A percentile compares a stretch with the other conserved stretches of the same genome.
These are phyloP conservation scores for Schizothecium vesticola DNA, from an alignment of 495 filamentous ascomycete species.

Conservation along the genomic window DNA sequence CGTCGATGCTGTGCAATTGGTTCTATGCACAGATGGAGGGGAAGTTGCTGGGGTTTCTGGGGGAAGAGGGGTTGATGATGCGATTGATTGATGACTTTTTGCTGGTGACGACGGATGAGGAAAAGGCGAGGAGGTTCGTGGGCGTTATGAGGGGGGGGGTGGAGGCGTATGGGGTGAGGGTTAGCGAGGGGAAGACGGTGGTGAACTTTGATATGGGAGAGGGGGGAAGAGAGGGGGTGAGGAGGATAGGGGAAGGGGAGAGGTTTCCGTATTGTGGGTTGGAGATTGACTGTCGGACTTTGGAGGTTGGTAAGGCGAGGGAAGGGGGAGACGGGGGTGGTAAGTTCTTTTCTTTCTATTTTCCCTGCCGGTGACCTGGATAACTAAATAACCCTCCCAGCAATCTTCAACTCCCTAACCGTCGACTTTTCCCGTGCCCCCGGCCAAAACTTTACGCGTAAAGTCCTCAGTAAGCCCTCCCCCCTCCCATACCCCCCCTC, in stretches of 20 bases:
- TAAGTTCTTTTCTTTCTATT: constrained; percentile 5
- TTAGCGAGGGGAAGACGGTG: constrained; percentile 75
- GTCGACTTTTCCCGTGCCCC: constrained; percentile 66
- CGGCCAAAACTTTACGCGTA: constrained; percentile 71
- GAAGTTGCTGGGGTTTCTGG: constrained; percentile 60
- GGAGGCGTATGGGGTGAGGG: constrained; percentile 69
- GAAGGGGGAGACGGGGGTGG: constrained; percentile 23
- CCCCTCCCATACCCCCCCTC: no score
- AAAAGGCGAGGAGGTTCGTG: constrained; percentile 65
- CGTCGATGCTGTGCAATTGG: constrained; percentile 82
- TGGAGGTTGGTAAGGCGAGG: constrained; percentile 55
- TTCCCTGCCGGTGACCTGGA: no score
- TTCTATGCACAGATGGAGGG: constrained; percentile 86
- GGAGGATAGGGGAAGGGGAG: constrained; percentile 37
- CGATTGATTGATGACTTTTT: constrained; percentile 90
- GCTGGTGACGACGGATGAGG: constrained; percentile 65
- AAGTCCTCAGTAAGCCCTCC: constrained; percentile 57
- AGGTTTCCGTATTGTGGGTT: constrained; percentile 86
- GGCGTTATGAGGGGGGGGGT: constrained; percentile 72
- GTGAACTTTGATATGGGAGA: constrained; percentile 73
- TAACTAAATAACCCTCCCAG: not conserved
- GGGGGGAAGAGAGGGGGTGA: constrained; percentile 47
- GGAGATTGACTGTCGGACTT: constrained; percentile 64
- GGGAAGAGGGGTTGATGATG: constrained; percentile 51
- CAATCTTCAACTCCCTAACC: constrained; percentile 61